Conservation (phyloP, 1,284 basidiomycete genomes). For the Sphagnurus paluster region DNA sequence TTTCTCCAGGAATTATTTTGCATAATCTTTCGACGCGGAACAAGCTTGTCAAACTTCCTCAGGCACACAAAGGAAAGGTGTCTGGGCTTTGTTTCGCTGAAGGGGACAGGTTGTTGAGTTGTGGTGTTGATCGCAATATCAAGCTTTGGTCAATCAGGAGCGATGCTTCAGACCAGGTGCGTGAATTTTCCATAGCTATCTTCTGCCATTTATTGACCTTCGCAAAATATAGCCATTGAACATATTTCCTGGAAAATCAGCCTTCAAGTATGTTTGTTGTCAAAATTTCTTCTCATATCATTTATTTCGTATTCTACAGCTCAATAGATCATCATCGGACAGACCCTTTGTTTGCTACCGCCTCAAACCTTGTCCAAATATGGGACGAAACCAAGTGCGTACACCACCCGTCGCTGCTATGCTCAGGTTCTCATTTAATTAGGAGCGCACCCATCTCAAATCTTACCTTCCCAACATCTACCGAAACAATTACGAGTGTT, state of each 20-base stretch:
- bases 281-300: constrained; percentile 4
- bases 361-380: constrained; percentile 90
- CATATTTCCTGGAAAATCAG: constrained; percentile 79
- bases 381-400: constrained; percentile 95
- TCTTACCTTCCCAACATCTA: constrained; percentile 79
- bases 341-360: constrained; percentile 90
- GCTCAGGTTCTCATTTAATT: constrained; percentile 7
- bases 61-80: constrained; percentile 92
- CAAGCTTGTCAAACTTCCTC: constrained; percentile 67
- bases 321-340: constrained; percentile 93
- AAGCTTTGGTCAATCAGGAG: constrained; percentile 80
- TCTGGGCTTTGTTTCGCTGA: constrained; percentile 80
- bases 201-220: constrained; percentile 4
- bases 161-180: constrained; percentile 24
- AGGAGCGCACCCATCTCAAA: constrained; percentile 79
- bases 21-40: constrained; percentile 81
- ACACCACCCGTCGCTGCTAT: neutral
- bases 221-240: constrained; percentile 57
- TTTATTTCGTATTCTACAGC: constrained; percentile 40
- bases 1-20: constrained; percentile 74
- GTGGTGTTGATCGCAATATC: constrained; percentile 88
- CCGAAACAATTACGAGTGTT: constrained; percentile 86
- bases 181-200: neutral
- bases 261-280: constrained; percentile 72
- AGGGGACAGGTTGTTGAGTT: constrained; percentile 77